Conservation (phyloP, 345 rosid genomes). For the Kandelia obovata region DNA sequence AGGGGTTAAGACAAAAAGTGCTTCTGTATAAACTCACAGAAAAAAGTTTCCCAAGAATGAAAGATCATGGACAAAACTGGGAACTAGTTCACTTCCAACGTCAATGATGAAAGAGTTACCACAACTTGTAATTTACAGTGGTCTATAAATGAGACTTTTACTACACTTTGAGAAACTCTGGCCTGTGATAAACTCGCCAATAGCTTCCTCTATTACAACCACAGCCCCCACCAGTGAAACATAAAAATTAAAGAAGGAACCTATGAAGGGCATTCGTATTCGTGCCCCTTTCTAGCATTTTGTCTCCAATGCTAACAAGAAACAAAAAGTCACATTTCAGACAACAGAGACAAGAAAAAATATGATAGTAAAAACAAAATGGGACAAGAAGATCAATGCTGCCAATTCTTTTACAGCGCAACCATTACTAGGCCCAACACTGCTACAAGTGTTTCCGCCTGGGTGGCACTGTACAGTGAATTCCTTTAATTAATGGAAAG, state of each 20-base stretch:
- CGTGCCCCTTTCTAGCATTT: constrained; percentile 29
- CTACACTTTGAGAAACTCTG: constrained; percentile 34
- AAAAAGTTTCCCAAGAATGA: too few species aligned
- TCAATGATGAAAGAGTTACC: neutral
- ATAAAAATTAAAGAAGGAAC: constrained; percentile 13
- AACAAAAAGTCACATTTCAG: neutral
- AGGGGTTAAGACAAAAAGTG: too few species aligned
- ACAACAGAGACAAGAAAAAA: neutral
- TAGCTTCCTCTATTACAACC: constrained; percentile 21
- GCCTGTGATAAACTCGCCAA: constrained; percentile 17
- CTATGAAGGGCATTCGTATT: constrained; percentile 32
- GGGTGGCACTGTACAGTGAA: constrained; percentile 30
- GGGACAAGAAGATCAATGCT: constrained; percentile 18
- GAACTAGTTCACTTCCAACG: neutral
- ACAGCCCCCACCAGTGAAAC: constrained; percentile 39
- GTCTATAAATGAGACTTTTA: constrained; percentile 20
- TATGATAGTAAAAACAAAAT: neutral
- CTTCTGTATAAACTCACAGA: too few species aligned
- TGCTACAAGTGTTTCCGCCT: constrained; percentile 14
- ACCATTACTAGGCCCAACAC: constrained; percentile 22
- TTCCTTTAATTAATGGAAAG: constrained; percentile 14
- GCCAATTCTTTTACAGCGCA: constrained; percentile 30
- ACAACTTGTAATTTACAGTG: constrained; percentile 30
- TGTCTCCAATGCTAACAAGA: constrained; percentile 20
- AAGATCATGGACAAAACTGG: too few species aligned